Evolutionary conservation across 1,284 basidiomycete species (phyloP), one percentile per base, ranked within the genome.

Genomic region (Ganoderma boninense): DNA sequence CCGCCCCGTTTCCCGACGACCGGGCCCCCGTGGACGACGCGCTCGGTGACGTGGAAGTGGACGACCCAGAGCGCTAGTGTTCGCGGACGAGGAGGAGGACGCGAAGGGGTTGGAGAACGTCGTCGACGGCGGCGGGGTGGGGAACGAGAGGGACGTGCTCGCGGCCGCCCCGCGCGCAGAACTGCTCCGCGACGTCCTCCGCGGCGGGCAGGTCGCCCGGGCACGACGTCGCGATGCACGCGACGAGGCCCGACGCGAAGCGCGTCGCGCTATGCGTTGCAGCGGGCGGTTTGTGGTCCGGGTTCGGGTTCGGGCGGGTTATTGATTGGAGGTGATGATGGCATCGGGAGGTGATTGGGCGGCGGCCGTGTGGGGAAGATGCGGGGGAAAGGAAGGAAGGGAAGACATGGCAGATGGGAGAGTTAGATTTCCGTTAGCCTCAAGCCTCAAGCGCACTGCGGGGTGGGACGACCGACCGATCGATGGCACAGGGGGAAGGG

Each of bases 111-210:
- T 67, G 23, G 75, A 71, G 62, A 73, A 69, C 43, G 75, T 49
- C 5, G 78, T 68, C n/a, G 62, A n/a, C 67, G 56, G 18, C 60
- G 60, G 10, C 20, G 42, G 40, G 1, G 77, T 68, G 56, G 78
- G 73, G 74, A 79, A 81, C 11, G 79, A 76, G n/a, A 81, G 71
- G 38, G 75, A 78, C 6, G 77, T 76, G 74, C 77, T 81, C 35
- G 77, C 68, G 38, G 76, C 73, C 1, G 79, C n/a, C 77, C 49
- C 75, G 57, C 63, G 76, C 77, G 71, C 80, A 81, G 75, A 81
- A 80, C 56, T 76, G 77, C 67, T 79, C 75, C 23, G 79, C 72
- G 65, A 81, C 69, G 69, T 52, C 64, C 68, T 80, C 79, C 3
- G 76, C 78, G 26, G 73, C 68, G 49, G 73, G 5, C 20, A 81